Evolutionary conservation across 2,329 filamentous ascomycete species (phyloP).

Genomic region (Ceratocystis diversiconidia): DNA sequence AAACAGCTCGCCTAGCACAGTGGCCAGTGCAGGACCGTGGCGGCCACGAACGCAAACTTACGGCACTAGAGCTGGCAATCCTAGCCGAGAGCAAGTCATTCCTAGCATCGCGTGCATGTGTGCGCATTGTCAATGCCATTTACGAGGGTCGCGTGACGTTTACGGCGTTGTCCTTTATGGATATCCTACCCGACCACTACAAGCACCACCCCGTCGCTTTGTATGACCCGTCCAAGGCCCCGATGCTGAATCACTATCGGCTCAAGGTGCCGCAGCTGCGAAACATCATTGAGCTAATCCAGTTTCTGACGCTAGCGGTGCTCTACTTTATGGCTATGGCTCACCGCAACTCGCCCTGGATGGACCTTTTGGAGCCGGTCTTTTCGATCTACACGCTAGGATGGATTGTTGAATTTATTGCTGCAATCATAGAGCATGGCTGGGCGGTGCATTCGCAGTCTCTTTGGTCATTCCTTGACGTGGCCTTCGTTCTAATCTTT

Average conservation of each 20-base stretch:
- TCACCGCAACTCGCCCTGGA: constrained; percentile 36
- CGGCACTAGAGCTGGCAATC: constrained; percentile 57
- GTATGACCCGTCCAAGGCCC: constrained; percentile 52
- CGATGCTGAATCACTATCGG: constrained; percentile 56
- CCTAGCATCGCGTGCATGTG: constrained; percentile 49
- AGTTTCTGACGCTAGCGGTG: constrained; percentile 49
- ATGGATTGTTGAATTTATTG: constrained; percentile 53
- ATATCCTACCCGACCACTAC: constrained; percentile 61
- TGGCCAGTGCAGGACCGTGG: constrained; percentile 28
- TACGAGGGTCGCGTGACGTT: constrained; percentile 56
- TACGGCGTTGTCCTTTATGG: constrained; percentile 54
- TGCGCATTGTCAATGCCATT: constrained; percentile 56
- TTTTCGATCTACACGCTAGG: constrained; percentile 52
- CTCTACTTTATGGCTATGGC: constrained; percentile 53
- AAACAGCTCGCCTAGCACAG: constrained; percentile 31
- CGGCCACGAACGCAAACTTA: constrained; percentile 41
- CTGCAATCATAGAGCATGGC: constrained; percentile 50
- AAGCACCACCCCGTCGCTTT: constrained; percentile 55
- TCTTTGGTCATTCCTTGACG: constrained; percentile 59
- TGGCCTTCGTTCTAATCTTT: constrained; percentile 53
- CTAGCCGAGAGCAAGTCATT: constrained; percentile 57
- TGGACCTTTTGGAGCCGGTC: constrained; percentile 33
- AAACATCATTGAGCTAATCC: constrained; percentile 49
- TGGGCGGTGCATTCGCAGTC: constrained; percentile 60
- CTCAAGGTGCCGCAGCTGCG: constrained; percentile 55